Percentiles rank a stretch among this genome's conserved stretches.
Evolutionary conservation across 495 filamentous ascomycete genomes (phyloP).

Genomic region (Talaromyces wortmannii): DNA sequence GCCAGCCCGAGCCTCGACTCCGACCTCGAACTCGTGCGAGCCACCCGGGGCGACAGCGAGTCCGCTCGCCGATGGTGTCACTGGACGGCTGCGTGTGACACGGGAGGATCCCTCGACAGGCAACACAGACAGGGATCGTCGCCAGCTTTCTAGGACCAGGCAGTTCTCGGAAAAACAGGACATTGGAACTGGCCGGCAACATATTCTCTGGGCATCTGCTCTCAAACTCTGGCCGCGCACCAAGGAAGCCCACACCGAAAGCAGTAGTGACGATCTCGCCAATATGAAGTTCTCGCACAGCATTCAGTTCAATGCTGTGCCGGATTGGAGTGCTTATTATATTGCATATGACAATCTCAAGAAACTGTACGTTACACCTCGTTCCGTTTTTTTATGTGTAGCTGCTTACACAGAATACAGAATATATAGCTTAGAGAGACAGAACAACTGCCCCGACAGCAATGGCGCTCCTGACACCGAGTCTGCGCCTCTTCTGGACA

Average conservation of each 20-base stretch:
- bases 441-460: conserved; percentile 47
- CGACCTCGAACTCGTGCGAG: background rate
- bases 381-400: background rate
- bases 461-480: conserved; percentile 58
- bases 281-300: conserved; percentile 99
- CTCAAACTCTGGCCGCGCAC: conserved; percentile 10
- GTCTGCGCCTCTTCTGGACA: conserved; percentile 71
- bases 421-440: conserved; percentile 89
- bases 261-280: conserved; percentile 34
- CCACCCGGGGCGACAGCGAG: no score
- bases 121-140: background rate
- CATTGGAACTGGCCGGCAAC: background rate
- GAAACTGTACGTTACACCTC: conserved; percentile 67
- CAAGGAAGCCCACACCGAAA: no score
- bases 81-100: background rate
- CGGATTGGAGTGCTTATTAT: conserved; percentile 97
- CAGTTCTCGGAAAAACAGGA: background rate
- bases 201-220: conserved; percentile 33
- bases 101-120: background rate
- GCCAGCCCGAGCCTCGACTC: background rate
- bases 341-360: conserved; percentile 98
- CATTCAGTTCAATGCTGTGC: conserved; percentile 98
- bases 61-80: background rate
- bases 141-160: background rate
- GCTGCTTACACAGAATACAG: conserved; percentile 30